phyloP scores from a whole-genome alignment of 2,329 filamentous ascomycete species.

The Cercospora berteroae region DNA sequence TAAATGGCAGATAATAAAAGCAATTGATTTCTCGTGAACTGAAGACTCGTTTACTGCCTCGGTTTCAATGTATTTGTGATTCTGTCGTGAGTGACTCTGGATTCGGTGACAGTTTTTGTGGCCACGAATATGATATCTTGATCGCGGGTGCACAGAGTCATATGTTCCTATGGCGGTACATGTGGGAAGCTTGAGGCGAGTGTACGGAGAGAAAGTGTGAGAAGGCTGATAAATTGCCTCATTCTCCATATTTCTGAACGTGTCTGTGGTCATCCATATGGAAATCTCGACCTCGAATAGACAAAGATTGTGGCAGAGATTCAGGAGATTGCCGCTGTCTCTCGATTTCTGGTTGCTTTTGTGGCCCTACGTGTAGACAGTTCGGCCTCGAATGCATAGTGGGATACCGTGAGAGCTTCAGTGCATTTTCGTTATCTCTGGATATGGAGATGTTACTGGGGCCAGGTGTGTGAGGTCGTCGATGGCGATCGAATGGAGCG shows the following conservation, averaged over 20 bases:
- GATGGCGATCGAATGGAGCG: not conserved
- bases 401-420: not conserved
- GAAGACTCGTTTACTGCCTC: not conserved
- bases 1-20: not conserved
- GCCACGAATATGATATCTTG: too few relatives aligned
- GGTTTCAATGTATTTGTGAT: not conserved
- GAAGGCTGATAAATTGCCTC: not conserved
- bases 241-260: not conserved
- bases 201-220: not conserved
- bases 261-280: not conserved
- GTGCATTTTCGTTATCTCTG: not conserved
- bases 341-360: not conserved
- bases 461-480: too few relatives aligned
- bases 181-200: not conserved
- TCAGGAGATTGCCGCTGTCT: not conserved
- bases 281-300: too few relatives aligned
- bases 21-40: not conserved
- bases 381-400: not conserved
- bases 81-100: not conserved
- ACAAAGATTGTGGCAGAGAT: too few relatives aligned
- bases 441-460: too few relatives aligned
- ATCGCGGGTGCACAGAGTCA: not conserved
- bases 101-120: not conserved
- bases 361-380: not conserved
- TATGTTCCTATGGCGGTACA: not conserved